Evolutionary conservation across 2,329 filamentous ascomycete genomes (phyloP).

Genomic region (Claviceps sorghi): DNA sequence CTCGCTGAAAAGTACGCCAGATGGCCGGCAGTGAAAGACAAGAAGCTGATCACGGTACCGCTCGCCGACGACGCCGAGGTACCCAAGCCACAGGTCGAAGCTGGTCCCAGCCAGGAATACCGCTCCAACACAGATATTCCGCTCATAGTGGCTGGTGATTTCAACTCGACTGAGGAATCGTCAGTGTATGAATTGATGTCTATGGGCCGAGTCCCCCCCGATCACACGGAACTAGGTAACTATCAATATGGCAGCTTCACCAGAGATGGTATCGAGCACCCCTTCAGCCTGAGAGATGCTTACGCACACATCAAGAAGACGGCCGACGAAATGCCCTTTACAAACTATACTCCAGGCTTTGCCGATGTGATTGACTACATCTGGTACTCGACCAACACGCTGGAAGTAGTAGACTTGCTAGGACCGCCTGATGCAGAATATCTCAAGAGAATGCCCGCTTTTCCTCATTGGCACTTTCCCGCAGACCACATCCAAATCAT

Average conservation of each 20-base stretch:
- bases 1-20: conserved; percentile 74
- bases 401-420: conserved; percentile 71
- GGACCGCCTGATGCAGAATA: conserved; percentile 78
- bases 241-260: conserved; percentile 91
- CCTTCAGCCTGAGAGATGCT: conserved; percentile 82
- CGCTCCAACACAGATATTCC: conserved; percentile 76
- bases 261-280: conserved; percentile 79
- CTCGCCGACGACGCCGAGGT: conserved; percentile 28
- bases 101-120: conserved; percentile 76
- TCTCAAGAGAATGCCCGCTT: conserved; percentile 73
- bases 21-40: conserved; percentile 68
- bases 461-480: conserved; percentile 89
- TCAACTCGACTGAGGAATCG: conserved; percentile 79
- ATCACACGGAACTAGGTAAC: conserved; percentile 65
- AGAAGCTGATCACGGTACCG: conserved; percentile 42
- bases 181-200: conserved; percentile 85
- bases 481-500: conserved; percentile 84
- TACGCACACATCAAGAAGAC: conserved; percentile 74
- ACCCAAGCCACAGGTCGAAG: conserved; percentile 41
- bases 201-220: conserved; percentile 60
- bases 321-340: conserved; percentile 75
- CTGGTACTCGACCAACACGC: conserved; percentile 86
- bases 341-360: conserved; percentile 94
- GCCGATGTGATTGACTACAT: conserved; percentile 90
- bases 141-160: conserved; percentile 82